Percentiles rank a stretch among this genome's conserved stretches.
These are phyloP conservation scores for Cutaneotrichosporon cutaneum DNA, from an alignment of 1,284 basidiomycete genomes.

Conservation along the genomic window DNA sequence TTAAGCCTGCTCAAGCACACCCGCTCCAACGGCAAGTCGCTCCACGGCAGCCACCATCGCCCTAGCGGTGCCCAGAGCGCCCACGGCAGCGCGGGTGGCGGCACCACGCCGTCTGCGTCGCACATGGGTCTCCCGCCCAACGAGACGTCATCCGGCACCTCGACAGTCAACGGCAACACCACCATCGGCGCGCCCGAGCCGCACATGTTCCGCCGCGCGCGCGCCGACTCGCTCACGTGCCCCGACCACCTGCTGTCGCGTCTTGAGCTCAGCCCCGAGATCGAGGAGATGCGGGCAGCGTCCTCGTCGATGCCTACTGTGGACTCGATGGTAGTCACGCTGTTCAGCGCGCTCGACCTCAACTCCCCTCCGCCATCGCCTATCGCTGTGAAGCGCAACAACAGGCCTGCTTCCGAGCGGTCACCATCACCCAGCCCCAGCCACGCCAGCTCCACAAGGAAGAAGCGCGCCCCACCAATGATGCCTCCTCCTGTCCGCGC, in stretches of 20 bases:
- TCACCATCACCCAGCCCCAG: conserved; percentile 1
- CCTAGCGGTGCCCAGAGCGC: conserved; percentile 15
- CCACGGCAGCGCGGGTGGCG: conserved; percentile 11
- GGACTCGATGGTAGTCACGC: not conserved
- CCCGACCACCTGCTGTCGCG: not conserved
- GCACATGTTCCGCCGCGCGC: conserved; percentile 18
- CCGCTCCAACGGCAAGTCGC: conserved; percentile 3
- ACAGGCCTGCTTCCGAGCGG: not conserved
- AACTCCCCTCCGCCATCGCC: not conserved
- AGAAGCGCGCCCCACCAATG: conserved; percentile 16
- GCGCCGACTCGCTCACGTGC: conserved; percentile 28
- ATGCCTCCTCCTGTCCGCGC: conserved; percentile 20
- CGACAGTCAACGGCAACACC: not conserved
- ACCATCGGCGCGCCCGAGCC: not conserved
- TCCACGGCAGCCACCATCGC: conserved; percentile 8
- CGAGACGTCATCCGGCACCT: not conserved
- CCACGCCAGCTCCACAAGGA: not conserved
- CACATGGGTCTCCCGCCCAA: not conserved
- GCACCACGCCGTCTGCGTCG: not conserved
- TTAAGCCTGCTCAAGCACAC: conserved; percentile 61
- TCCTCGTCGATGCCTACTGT: not conserved
- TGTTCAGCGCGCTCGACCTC: not conserved
- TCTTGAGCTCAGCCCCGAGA: not conserved
- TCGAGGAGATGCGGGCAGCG: not conserved
- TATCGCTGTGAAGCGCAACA: not conserved